Evolutionary conservation across 2,329 filamentous ascomycete genomes (phyloP), one percentile per base, ranked within the genome.

Genomic region (Beauveria brongniartii): DNA sequence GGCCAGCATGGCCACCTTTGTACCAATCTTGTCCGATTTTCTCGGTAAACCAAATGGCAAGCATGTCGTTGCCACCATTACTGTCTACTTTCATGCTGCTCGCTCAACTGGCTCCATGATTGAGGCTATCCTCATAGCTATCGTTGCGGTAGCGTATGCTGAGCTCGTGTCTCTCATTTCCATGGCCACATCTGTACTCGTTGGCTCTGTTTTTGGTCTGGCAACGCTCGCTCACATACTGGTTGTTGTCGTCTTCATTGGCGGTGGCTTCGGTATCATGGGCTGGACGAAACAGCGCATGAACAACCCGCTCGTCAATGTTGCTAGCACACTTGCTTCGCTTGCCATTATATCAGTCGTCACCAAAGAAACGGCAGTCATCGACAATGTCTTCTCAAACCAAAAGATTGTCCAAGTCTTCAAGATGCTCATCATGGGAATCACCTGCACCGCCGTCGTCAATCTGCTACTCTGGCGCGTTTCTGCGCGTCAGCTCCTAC

Each of bases 61-160:
- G 71, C 92, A 96, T 73, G 86, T 95, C 69, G 90, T 95, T 60
- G 91, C 91, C 43, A 96, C 91, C 3, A 86, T 96, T 59, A 92
- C 90, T 0, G 91, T 96, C 7, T 96, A 95, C 70, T 96, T 96
- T 69, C 91, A 96, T 71, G 90, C 92, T 2, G 89, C 90, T 1
- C 81, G 92, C 62, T 89, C 90, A 20, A 83, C 87, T 22, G 92
- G 91, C 1, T 92, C 89, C 67, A 95, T 96, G 90, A 83, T 89
- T 62, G 89, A 95, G 72, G 91, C 90, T 2, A 83, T 87, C 14
- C 75, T 91, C 44, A 84, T 92, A 57, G 89, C 90, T 5, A 75
- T 88, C 37, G 80, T 89, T 18, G 91, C 90, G 1, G 88, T 95
- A 64, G 74, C 85, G 41, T 96, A 95, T 58, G 71, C 71, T 44